Evolutionary conservation across 225 moss, liverwort and hornwort genomes (phyloP), one percentile per base, ranked within the genome.

Genomic region (Takakia lepidozioides): DNA sequence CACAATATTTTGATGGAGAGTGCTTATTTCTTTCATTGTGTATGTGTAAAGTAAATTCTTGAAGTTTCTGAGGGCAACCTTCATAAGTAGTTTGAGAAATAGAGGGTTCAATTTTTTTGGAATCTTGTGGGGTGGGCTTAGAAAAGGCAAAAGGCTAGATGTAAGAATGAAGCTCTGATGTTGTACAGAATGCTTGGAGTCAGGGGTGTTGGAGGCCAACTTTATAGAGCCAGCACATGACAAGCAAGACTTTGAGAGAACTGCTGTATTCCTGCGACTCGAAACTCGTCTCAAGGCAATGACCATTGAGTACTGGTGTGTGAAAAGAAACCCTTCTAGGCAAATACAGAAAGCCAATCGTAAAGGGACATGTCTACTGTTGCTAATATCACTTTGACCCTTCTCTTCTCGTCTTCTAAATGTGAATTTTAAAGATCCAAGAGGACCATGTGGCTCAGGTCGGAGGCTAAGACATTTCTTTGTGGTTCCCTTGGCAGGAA

Each of bases 171-270:
- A n/a, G n/a, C n/a, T n/a, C n/a, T n/a, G n/a, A n/a, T n/a, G n/a
- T n/a, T n/a, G n/a, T n/a, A n/a, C n/a, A n/a, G n/a, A n/a, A n/a
- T n/a, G n/a, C n/a, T n/a, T n/a, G n/a, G n/a, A n/a, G 56, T 52
- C 64, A 80, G 71, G 75, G 49, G 81, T 84, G n/a, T 51, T 88
- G 46, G 78, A 84, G 52, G 88, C 84, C 1, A 81, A 88, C 59
- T 81, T 84, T 57, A 70, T 88, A 17, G 88, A 84, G 63, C 88
- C 81, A 32, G 88, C 88, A 15, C 84, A 84, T 49, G 78, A 88
- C 27, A 88, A 84, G 56, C 84, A 88, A 55, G 88, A 84, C 51
- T 88, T 88, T 52, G 84, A 88, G 51, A 51, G 84, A 13, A 84
- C 84, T 30, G 56, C 70, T 28, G 73, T 88, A 22, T 81, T 88